Percentiles rank a stretch among this genome's conserved stretches.
phyloP scores from a whole-genome alignment of 176 grass and related monocot genomes.

The Hordeum marinum region DNA sequence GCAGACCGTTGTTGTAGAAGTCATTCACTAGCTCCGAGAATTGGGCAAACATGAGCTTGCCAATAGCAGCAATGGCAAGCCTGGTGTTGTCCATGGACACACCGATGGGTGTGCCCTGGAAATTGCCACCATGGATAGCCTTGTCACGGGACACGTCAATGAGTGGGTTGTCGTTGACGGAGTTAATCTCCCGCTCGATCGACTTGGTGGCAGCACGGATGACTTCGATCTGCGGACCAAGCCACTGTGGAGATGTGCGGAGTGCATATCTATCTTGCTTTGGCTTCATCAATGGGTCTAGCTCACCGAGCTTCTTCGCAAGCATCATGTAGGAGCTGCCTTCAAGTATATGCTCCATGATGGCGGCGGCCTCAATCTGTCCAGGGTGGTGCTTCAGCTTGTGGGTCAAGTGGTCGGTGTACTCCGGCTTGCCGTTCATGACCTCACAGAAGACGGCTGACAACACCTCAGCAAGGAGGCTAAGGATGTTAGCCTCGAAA shows the following conservation, averaged over 20 bases:
- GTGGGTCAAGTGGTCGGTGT: constrained; percentile 79
- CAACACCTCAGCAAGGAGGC: constrained; percentile 51
- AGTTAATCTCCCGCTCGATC: constrained; percentile 95
- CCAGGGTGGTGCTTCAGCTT: constrained; percentile 85
- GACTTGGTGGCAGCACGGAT: constrained; percentile 73
- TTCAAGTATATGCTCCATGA: constrained; percentile 74
- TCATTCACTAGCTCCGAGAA: constrained; percentile 88
- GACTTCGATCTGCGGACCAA: constrained; percentile 78
- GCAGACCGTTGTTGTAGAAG: constrained; percentile 80
- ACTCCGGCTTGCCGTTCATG: constrained; percentile 82
- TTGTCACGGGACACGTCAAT: constrained; percentile 79
- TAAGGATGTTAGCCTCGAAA: constrained; percentile 64
- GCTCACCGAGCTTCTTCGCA: constrained; percentile 58
- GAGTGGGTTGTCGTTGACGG: constrained; percentile 92
- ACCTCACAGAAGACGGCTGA: constrained; percentile 84
- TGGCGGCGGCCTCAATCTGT: constrained; percentile 77
- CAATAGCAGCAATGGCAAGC: constrained; percentile 54
- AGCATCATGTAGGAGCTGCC: constrained; percentile 69
- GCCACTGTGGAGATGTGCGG: constrained; percentile 83
- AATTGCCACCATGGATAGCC: constrained; percentile 82
- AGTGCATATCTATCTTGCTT: constrained; percentile 87
- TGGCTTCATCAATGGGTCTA: constrained; percentile 72
- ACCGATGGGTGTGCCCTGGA: constrained; percentile 85
- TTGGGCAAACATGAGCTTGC: constrained; percentile 77
- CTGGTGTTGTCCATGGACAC: constrained; percentile 93